Percentiles rank a stretch among this genome's conserved stretches.
Conservation (phyloP, 2,329 filamentous ascomycete species). For the Fusarium longipes region DNA sequence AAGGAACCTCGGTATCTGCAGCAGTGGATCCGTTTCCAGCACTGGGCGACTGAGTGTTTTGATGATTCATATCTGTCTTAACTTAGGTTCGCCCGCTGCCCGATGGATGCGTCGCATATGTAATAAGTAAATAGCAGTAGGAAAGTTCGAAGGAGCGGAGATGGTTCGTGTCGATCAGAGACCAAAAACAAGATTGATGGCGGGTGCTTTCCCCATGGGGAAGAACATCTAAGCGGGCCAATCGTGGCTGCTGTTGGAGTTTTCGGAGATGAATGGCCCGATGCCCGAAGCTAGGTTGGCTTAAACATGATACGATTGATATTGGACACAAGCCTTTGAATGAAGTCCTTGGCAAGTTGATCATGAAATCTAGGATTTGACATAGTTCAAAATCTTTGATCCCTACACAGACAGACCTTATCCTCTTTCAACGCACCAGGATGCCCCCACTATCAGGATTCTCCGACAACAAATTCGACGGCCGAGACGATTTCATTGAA, state of each 20-base stretch:
- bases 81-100: constrained; percentile 30
- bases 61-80: constrained; percentile 3
- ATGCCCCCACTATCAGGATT: constrained; percentile 56
- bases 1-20: constrained; percentile 23
- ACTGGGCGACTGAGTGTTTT: neutral
- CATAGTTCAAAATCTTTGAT: too few relatives aligned
- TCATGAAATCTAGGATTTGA: neutral
- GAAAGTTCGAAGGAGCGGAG: constrained; percentile 3
- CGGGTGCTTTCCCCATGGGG: constrained; percentile 13
- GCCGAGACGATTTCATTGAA: constrained; percentile 50
- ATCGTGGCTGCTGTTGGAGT: neutral
- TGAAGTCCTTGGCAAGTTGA: neutral
- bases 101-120: constrained; percentile 17
- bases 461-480: constrained; percentile 54
- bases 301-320: neutral
- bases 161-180: constrained; percentile 4
- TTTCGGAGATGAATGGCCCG: constrained; percentile 26
- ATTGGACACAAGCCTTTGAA: neutral
- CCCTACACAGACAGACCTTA: neutral
- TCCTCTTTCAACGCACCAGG: neutral
- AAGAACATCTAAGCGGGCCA: constrained; percentile 25
- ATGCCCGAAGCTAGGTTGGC: constrained; percentile 21
- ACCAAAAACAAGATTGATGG: neutral
- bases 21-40: neutral
- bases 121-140: neutral